Conservation (phyloP, 352 stramenopile genomes). For the Phytopythium oedochilum region DNA sequence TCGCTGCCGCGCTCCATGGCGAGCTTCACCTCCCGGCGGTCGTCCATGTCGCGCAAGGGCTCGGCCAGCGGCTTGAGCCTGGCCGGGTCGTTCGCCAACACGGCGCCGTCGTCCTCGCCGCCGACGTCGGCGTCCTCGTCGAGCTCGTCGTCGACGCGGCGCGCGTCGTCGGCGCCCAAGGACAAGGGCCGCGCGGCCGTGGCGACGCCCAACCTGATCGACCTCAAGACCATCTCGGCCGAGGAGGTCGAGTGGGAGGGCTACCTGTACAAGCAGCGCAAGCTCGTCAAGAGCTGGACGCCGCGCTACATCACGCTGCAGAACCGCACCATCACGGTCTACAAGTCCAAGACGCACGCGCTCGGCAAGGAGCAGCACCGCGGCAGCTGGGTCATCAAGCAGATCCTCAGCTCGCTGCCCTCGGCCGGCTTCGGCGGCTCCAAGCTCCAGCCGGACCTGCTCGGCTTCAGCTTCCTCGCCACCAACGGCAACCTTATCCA, state of each 20-base stretch:
- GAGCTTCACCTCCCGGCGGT: conserved; percentile 16
- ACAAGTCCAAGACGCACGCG: conserved; percentile 86
- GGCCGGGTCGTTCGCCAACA: conserved; percentile 1
- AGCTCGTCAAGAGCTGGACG: conserved; percentile 89
- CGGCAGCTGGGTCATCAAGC: conserved; percentile 77
- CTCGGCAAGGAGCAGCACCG: conserved; percentile 75
- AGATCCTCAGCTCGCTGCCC: conserved; percentile 73
- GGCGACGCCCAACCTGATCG: conserved; percentile 74
- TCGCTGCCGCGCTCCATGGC: conserved; percentile 14
- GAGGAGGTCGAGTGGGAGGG: conserved; percentile 87
- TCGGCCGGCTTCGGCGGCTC: conserved; percentile 76
- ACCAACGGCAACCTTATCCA: conserved; percentile 84
- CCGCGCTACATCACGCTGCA: conserved; percentile 84
- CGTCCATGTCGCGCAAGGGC: conserved; percentile 28
- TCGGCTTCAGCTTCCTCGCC: conserved; percentile 81
- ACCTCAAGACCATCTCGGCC: conserved; percentile 83
- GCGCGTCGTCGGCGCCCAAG: neutral
- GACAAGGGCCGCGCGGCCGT: conserved; percentile 16
- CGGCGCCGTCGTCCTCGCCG: conserved; percentile 7
- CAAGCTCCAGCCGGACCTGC: conserved; percentile 68
- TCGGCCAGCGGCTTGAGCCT: conserved; percentile 22
- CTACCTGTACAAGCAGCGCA: conserved; percentile 88
- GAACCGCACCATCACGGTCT: conserved; percentile 75
- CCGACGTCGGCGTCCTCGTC: conserved; percentile 9
- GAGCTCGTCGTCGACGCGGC: conserved; percentile 8